phyloP scores from a whole-genome alignment of 2,329 filamentous ascomycete genomes.

The Ophiostoma ips region DNA sequence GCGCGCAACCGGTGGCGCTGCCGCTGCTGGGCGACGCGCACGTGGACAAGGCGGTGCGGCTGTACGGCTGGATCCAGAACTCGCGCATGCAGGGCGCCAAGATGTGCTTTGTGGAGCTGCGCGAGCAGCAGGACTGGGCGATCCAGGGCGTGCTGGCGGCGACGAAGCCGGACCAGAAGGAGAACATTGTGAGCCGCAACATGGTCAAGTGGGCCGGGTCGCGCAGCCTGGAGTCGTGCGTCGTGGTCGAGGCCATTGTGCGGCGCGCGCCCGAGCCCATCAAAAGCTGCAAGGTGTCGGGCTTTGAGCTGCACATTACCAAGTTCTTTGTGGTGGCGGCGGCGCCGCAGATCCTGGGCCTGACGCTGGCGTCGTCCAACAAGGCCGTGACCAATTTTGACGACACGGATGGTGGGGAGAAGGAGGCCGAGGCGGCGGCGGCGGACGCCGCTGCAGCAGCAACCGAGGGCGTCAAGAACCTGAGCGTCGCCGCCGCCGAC shows the following conservation, averaged over 20 bases:
- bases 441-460: conserved; percentile 7
- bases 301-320: conserved; percentile 75
- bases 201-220: conserved; percentile 88
- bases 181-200: conserved; percentile 56
- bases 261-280: conserved; percentile 75
- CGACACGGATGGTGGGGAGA: conserved; percentile 30
- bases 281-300: conserved; percentile 69
- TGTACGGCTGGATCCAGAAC: conserved; percentile 78
- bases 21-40: conserved; percentile 49
- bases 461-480: conserved; percentile 27
- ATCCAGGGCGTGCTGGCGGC: conserved; percentile 70
- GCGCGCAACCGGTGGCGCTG: conserved; percentile 45
- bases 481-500: conserved; percentile 9
- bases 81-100: conserved; percentile 78
- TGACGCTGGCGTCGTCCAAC: conserved; percentile 43
- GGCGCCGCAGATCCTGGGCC: conserved; percentile 41
- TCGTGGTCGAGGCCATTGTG: conserved; percentile 67
- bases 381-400: conserved; percentile 42
- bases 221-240: conserved; percentile 67
- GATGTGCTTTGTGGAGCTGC: conserved; percentile 78
- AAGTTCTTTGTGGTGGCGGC: conserved; percentile 68
- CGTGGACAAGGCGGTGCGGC: conserved; percentile 55
- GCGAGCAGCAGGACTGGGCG: conserved; percentile 58
- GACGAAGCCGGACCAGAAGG: conserved; percentile 27
- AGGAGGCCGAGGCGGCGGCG: conserved; percentile 9